Base-by-base conservation (phyloP, 768 basidiomycete genomes). In the Plicaturopsis crispa region DNA sequence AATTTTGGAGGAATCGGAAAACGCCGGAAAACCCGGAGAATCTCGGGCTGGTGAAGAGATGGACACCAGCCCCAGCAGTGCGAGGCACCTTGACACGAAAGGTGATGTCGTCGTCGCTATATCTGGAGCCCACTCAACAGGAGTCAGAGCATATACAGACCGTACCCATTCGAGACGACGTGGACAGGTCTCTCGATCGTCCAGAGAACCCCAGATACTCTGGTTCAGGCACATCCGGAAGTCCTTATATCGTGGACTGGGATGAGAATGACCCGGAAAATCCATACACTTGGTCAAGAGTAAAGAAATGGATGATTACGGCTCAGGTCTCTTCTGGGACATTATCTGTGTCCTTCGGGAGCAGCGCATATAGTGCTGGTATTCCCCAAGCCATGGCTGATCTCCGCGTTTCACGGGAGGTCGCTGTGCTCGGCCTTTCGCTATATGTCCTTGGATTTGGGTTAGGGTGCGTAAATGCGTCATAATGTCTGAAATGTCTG, bases 401-500 rank as follows among this genome's bases (percentile, higher is more conserved):
- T 30, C 58, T 80, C 24, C 56, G 65, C 31, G 63, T 75, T 36
- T 70, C 72, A 4, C 62, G 68, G 39, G 65, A 70, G 40, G 57
- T 76, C 40, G 71, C 75, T 3, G 73, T 75, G 31, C 60, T 78
- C 5, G 78, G 78, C 12, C 64, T 80, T 16, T 75, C 78, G 4
- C 55, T 79, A 12, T 81, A 78, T 50, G 75, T 83, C 23, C 54
- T 82, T 21, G 78, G 78, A 1, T 78, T 82, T 48, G 76, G 71
- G 4, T 46, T 78, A 17, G 76, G 76, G 70, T 75, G 41, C 24
- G 64, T 56, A 13, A 19, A 13, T 13, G n/a, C 23, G 18, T 6
- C 20, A 33, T 39, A 28, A 28, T 40, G 21, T 33, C 23, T 24
- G 17, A 8, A 26, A 6, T 19, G 22, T n/a, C 6, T 19, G 35